Evolutionary conservation across 768 basidiomycete genomes (phyloP).

Genomic region (Amanita jacksonii): DNA sequence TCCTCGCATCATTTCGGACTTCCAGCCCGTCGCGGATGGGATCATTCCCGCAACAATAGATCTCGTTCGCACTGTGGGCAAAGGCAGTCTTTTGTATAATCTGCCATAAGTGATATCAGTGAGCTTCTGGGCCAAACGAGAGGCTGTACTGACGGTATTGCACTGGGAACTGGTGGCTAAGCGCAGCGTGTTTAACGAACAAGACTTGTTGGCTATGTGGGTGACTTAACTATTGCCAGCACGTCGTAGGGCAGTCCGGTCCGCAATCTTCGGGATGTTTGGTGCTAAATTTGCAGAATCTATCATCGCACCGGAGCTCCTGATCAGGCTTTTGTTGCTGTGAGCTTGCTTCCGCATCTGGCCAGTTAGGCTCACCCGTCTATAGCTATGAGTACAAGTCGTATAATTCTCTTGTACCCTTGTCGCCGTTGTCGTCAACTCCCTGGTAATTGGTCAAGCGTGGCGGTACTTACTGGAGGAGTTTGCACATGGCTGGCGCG

Average conservation of each 20-base stretch:
- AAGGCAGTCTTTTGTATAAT: constrained; percentile 18
- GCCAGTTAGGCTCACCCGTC: constrained; percentile 28
- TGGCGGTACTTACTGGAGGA: constrained; percentile 47
- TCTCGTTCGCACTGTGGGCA: not conserved
- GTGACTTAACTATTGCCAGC: constrained; percentile 68
- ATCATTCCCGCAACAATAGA: too few species aligned
- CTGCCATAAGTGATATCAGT: constrained; percentile 13
- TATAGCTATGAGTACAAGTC: constrained; percentile 43
- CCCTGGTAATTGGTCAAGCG: constrained; percentile 8
- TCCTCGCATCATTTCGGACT: too few species aligned
- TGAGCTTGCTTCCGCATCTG: not conserved
- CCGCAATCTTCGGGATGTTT: constrained; percentile 52
- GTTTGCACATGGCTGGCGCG: constrained; percentile 53
- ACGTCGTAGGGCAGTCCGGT: constrained; percentile 47
- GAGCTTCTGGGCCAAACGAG: not conserved
- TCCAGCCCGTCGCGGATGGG: too few species aligned
- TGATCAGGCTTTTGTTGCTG: constrained; percentile 41
- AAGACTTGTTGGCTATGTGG: not conserved
- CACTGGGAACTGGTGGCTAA: constrained; percentile 65
- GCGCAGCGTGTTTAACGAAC: constrained; percentile 7
- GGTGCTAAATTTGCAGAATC: constrained; percentile 62
- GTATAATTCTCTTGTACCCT: constrained; percentile 62
- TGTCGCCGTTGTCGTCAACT: constrained; percentile 14
- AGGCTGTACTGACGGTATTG: constrained; percentile 46
- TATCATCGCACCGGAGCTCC: constrained; percentile 60